A percentile compares a stretch with the other conserved stretches of the same genome.
Conservation (phyloP, 371 early-diverging fungal genomes). For the Mucor indicus region DNA sequence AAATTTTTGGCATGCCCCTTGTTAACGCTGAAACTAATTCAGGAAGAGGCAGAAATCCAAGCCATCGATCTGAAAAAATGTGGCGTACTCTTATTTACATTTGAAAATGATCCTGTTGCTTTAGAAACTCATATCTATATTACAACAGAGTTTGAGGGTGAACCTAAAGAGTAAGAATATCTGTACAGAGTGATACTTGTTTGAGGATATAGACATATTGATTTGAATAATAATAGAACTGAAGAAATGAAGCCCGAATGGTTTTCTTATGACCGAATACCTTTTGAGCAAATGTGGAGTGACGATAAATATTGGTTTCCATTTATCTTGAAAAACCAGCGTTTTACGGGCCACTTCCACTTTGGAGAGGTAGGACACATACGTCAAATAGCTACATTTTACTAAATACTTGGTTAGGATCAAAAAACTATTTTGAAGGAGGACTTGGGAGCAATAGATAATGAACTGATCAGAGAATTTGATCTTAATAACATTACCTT, state of each 20-base stretch:
- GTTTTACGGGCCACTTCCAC: slow-evolving; percentile 37
- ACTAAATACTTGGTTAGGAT: slow-evolving; percentile 9
- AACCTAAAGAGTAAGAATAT: slow-evolving; percentile 51
- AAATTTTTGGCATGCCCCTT: no score
- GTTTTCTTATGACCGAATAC: slow-evolving; percentile 49
- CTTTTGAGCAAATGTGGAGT: slow-evolving; percentile 56
- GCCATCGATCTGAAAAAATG: slow-evolving; percentile 42
- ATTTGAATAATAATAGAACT: slow-evolving; percentile 26
- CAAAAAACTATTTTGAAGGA: slow-evolving; percentile 13
- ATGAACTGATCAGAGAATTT: neutral
- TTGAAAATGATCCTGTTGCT: slow-evolving; percentile 48
- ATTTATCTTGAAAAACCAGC: slow-evolving; percentile 9
- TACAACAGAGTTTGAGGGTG: slow-evolving; percentile 41
- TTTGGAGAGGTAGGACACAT: slow-evolving; percentile 28
- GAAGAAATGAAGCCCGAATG: slow-evolving; percentile 67
- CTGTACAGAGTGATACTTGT: neutral
- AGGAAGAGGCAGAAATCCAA: slow-evolving; percentile 63
- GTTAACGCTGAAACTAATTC: neutral
- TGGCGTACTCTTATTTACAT: slow-evolving; percentile 58
- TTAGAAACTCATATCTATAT: slow-evolving; percentile 61
- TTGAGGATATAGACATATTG: neutral
- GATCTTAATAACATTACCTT: no score
- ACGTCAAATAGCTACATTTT: neutral
- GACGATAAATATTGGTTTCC: slow-evolving; percentile 58
- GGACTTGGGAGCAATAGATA: neutral